These are phyloP conservation scores for Veloporphyrellus conicus DNA, from an alignment of 1,284 basidiomycete genomes.

Conservation along the genomic window DNA sequence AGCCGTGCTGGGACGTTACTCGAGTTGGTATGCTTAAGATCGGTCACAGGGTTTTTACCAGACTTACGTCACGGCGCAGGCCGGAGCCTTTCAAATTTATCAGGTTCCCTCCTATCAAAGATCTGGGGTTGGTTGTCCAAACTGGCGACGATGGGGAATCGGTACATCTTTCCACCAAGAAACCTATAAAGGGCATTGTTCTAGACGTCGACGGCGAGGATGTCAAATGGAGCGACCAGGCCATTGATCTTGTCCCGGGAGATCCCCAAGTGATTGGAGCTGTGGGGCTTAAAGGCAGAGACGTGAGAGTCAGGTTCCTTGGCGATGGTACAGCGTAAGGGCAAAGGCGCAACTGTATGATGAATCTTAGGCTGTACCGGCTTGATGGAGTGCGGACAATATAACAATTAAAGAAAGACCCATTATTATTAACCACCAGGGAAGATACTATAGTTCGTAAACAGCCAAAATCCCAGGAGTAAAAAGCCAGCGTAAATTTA, in stretches of 20 bases:
- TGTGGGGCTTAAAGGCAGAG: conserved; percentile 61
- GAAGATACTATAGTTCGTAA: conserved; percentile 34
- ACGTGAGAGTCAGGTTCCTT: conserved; percentile 62
- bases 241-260: conserved; percentile 79
- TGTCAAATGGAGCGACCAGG: conserved; percentile 80
- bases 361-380: neutral
- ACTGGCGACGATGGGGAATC: conserved; percentile 56
- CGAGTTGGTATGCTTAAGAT: conserved; percentile 60
- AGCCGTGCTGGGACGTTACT: conserved; percentile 67
- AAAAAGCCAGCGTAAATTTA: conserved; percentile 29
- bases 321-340: conserved; percentile 66
- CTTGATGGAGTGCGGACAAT: neutral
- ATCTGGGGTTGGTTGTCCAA: conserved; percentile 53
- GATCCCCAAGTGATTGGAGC: conserved; percentile 70
- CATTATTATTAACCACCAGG: conserved; percentile 38
- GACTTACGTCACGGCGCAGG: conserved; percentile 42
- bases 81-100: conserved; percentile 90
- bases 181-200: conserved; percentile 82
- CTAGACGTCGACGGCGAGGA: conserved; percentile 73
- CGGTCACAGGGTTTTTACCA: conserved; percentile 8
- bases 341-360: neutral
- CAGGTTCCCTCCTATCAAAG: conserved; percentile 62
- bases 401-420: neutral
- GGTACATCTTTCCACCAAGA: conserved; percentile 55
- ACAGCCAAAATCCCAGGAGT: conserved; percentile 27